These are phyloP conservation scores for Astrothelium macrocarpum DNA, from an alignment of 495 filamentous ascomycete genomes.

Conservation along the genomic window DNA sequence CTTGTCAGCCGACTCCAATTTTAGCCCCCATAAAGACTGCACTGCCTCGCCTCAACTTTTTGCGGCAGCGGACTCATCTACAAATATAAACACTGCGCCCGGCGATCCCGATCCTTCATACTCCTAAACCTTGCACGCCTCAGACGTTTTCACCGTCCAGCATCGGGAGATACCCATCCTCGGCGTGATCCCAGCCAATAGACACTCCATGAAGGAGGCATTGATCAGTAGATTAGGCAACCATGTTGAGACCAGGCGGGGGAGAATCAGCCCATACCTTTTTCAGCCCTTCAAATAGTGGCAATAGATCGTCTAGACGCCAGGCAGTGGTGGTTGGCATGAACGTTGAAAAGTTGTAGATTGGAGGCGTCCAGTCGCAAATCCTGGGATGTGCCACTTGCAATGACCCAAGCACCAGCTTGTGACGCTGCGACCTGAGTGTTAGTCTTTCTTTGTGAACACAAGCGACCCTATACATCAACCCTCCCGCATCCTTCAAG, in stretches of 20 bases:
- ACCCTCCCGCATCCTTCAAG: not conserved
- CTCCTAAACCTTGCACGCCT: not conserved
- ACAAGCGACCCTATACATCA: not conserved
- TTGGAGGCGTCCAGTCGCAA: not conserved
- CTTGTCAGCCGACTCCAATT: not conserved
- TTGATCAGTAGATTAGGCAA: not conserved
- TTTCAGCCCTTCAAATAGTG: not conserved
- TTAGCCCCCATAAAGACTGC: not conserved
- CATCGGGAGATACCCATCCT: not conserved
- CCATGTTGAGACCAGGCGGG: not conserved
- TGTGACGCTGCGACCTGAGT: not conserved
- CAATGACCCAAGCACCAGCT: not conserved
- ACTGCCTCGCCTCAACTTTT: not conserved
- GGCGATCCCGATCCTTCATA: not conserved
- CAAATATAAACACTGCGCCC: constrained; percentile 1
- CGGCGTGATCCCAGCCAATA: not conserved
- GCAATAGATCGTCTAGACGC: not conserved
- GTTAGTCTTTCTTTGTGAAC: not conserved
- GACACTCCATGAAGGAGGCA: not conserved
- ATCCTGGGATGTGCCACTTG: not conserved
- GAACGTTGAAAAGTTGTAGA: not conserved
- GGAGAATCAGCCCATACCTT: not conserved
- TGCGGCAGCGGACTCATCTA: not conserved
- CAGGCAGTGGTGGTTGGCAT: not conserved
- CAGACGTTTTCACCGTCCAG: not conserved